Evolutionary conservation across 768 basidiomycete genomes (phyloP).

Genomic region (Sistotremastrum suecicum): DNA sequence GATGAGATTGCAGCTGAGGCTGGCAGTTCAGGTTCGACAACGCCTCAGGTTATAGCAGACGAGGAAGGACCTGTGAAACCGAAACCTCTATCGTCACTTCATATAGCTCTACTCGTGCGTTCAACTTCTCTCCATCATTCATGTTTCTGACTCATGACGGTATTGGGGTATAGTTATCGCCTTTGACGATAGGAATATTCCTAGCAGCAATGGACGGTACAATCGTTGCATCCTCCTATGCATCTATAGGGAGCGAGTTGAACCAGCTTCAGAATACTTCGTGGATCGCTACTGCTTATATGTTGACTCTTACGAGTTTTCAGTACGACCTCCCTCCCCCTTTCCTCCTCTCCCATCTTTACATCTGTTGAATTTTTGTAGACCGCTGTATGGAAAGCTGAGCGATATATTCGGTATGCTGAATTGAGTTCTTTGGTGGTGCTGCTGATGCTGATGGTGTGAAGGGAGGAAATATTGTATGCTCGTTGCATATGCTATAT

Average conservation of each 20-base stretch:
- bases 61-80: too few relatives aligned
- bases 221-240: constrained; percentile 37
- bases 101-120: too few relatives aligned
- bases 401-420: constrained; percentile 40
- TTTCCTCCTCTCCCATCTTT: too few relatives aligned
- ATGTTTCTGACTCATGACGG: too few relatives aligned
- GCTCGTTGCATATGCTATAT: constrained; percentile 38
- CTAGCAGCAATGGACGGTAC: constrained; percentile 36
- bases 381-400: constrained; percentile 48
- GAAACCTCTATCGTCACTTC: too few relatives aligned
- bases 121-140: too few relatives aligned
- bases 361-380: constrained; percentile 15
- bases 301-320: constrained; percentile 41
- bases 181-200: constrained; percentile 31
- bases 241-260: constrained; percentile 41
- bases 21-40: too few relatives aligned
- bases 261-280: constrained; percentile 50
- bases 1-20: too few relatives aligned
- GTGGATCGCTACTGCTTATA: constrained; percentile 53
- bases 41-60: too few relatives aligned
- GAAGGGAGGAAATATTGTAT: constrained; percentile 39
- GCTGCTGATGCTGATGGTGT: background rate
- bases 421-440: background rate
- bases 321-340: constrained; percentile 24
- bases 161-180: too few relatives aligned